A percentile compares a stretch with the other conserved stretches of the same genome.
phyloP scores from a whole-genome alignment of 2,329 filamentous ascomycete species.

The Huntiella decipiens region DNA sequence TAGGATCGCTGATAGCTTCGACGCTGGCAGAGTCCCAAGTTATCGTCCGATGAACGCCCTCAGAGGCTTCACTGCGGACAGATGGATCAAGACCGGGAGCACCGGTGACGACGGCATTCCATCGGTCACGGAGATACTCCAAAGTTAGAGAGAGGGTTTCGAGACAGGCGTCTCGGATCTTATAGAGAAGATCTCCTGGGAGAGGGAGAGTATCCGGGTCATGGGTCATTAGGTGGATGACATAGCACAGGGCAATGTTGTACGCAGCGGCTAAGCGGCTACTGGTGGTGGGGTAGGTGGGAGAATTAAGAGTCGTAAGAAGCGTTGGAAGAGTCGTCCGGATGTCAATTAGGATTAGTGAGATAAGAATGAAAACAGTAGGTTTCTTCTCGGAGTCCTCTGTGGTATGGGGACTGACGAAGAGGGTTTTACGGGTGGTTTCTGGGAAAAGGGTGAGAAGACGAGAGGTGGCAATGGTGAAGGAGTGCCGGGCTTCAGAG shows the following conservation, averaged over 20 bases:
- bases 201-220: slow-evolving; percentile 22
- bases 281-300: slow-evolving; percentile 31
- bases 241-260: slow-evolving; percentile 41
- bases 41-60: slow-evolving; percentile 29
- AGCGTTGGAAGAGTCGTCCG: slow-evolving; percentile 42
- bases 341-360: slow-evolving; percentile 46
- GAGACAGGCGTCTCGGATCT: slow-evolving; percentile 37
- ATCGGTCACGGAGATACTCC: slow-evolving; percentile 51
- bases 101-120: slow-evolving; percentile 46
- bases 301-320: slow-evolving; percentile 35
- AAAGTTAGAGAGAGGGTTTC: slow-evolving; percentile 44
- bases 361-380: slow-evolving; percentile 35
- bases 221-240: slow-evolving; percentile 35
- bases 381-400: neutral
- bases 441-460: slow-evolving; percentile 36
- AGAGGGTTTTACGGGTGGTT: slow-evolving; percentile 29
- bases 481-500: slow-evolving; percentile 34
- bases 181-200: slow-evolving; percentile 30
- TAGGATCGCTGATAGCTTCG: slow-evolving; percentile 31
- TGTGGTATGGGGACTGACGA: slow-evolving; percentile 22
- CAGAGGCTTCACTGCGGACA: slow-evolving; percentile 26
- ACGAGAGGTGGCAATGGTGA: slow-evolving; percentile 37
- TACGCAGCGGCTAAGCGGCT: slow-evolving; percentile 39
- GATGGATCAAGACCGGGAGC: slow-evolving; percentile 41
- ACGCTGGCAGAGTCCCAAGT: slow-evolving; percentile 39